Percentiles rank a stretch among this genome's conserved stretches.
These are phyloP conservation scores for Chimonanthus salicifolius DNA, from an alignment of 164 flowering plant species.

Conservation along the genomic window DNA sequence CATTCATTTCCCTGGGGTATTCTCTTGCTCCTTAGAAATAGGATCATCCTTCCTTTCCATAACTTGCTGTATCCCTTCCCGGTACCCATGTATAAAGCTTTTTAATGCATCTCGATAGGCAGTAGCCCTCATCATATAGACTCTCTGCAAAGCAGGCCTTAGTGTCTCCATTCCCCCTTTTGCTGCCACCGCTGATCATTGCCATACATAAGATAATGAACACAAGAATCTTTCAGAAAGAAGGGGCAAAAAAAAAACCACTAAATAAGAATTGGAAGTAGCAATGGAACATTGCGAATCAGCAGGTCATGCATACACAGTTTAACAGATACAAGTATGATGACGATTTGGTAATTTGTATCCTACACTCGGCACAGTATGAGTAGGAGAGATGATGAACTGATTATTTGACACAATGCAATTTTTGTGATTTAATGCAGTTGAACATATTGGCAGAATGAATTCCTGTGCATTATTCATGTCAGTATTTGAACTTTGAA, in stretches of 20 bases:
- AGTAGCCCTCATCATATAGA: slow-evolving; percentile 89
- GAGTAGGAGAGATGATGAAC: neutral
- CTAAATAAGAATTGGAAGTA: neutral
- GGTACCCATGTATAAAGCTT: slow-evolving; percentile 80
- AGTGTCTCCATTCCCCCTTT: slow-evolving; percentile 94
- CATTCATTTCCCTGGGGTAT: slow-evolving; percentile 22
- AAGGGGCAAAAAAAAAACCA: no score
- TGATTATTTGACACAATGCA: neutral
- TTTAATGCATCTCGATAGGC: slow-evolving; percentile 82
- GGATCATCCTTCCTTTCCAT: slow-evolving; percentile 56
- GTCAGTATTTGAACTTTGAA: neutral
- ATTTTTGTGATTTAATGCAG: no score
- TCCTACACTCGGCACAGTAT: neutral
- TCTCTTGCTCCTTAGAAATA: slow-evolving; percentile 34
- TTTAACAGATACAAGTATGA: neutral
- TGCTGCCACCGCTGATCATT: slow-evolving; percentile 77
- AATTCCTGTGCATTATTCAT: no score
- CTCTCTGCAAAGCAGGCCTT: slow-evolving; percentile 77
- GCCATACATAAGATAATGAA: neutral
- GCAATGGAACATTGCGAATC: neutral
- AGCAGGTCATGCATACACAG: neutral
- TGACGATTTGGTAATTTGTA: neutral
- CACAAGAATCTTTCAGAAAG: no score
- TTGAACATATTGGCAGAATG: no score
- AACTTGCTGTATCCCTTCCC: slow-evolving; percentile 76